These are phyloP conservation scores for Xerocomus amazonicus DNA, from an alignment of 1,284 basidiomycete genomes.

Conservation along the genomic window DNA sequence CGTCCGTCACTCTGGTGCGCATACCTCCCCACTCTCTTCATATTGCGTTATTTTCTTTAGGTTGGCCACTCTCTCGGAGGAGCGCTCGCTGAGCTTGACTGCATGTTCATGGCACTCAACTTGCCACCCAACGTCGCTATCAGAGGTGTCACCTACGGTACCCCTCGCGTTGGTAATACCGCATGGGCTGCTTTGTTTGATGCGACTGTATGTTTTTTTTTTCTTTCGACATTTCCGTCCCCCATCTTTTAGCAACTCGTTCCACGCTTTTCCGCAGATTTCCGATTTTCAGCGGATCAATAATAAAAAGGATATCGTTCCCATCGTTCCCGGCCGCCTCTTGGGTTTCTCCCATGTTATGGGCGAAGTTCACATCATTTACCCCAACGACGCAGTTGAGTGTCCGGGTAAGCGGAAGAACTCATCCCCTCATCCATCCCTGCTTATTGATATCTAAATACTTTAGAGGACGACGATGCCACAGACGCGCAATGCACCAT, in stretches of 20 bases:
- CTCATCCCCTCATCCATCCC: background rate
- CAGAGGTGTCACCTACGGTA: constrained; percentile 48
- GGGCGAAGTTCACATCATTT: constrained; percentile 40
- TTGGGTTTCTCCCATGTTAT: constrained; percentile 43
- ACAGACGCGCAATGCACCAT: constrained; percentile 46
- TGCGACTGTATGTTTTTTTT: constrained; percentile 32
- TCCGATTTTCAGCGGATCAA: constrained; percentile 46
- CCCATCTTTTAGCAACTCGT: background rate
- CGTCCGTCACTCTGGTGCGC: constrained; percentile 37
- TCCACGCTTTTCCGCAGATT: constrained; percentile 27
- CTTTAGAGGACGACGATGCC: constrained; percentile 44
- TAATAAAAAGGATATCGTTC: constrained; percentile 43
- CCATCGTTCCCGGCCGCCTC: constrained; percentile 45
- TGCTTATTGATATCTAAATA: background rate
- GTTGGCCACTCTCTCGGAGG: constrained; percentile 58
- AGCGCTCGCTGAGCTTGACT: constrained; percentile 52
- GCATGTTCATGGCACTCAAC: constrained; percentile 47
- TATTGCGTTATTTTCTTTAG: constrained; percentile 14
- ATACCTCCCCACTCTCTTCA: background rate
- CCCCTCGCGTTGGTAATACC: constrained; percentile 40
- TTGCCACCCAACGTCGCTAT: constrained; percentile 40
- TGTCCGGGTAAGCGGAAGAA: constrained; percentile 35
- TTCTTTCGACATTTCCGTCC: background rate
- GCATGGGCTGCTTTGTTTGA: constrained; percentile 33
- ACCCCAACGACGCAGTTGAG: constrained; percentile 33